phyloP scores from a whole-genome alignment of 192 early-diverging fungal genomes.

The Coemansia sp. region DNA sequence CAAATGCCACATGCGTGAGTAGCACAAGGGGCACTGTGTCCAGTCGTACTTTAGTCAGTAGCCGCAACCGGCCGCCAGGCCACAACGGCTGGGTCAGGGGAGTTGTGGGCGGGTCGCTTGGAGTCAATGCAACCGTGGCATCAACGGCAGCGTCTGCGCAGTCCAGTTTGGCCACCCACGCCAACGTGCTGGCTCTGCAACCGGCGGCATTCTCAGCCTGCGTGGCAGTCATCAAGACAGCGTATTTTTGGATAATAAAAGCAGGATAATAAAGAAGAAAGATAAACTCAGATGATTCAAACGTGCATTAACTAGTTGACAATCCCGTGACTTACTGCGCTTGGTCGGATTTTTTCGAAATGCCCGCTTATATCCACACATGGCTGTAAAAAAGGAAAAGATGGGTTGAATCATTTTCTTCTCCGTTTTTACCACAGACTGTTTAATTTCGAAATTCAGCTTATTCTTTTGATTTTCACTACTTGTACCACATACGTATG shows the following conservation, averaged over 20 bases:
- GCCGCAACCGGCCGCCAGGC: conserved; percentile 23
- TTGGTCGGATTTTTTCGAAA: too few relatives aligned
- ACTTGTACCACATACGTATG: background rate
- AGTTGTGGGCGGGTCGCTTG: background rate
- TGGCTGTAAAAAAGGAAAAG: background rate
- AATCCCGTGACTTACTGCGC: too few relatives aligned
- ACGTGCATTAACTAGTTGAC: background rate
- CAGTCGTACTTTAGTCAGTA: conserved; percentile 20
- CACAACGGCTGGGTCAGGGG: conserved; percentile 2
- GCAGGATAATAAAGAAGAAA: background rate
- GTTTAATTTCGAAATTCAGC: background rate
- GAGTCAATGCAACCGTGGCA: conserved; percentile 17
- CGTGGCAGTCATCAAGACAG: background rate
- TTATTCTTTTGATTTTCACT: background rate
- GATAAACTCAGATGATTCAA: background rate
- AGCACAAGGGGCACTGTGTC: conserved; percentile 29
- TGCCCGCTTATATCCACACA: background rate
- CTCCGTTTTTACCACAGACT: conserved; percentile 3
- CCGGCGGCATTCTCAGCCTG: background rate
- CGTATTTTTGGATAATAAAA: background rate
- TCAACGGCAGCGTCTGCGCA: conserved; percentile 11
- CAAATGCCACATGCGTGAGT: conserved; percentile 13
- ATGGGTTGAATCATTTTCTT: background rate
- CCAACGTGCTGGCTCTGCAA: background rate
- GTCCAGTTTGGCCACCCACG: conserved; percentile 18